Evolutionary conservation across 345 rosid genomes (phyloP).

Genomic region (Nasturtium officinale): DNA sequence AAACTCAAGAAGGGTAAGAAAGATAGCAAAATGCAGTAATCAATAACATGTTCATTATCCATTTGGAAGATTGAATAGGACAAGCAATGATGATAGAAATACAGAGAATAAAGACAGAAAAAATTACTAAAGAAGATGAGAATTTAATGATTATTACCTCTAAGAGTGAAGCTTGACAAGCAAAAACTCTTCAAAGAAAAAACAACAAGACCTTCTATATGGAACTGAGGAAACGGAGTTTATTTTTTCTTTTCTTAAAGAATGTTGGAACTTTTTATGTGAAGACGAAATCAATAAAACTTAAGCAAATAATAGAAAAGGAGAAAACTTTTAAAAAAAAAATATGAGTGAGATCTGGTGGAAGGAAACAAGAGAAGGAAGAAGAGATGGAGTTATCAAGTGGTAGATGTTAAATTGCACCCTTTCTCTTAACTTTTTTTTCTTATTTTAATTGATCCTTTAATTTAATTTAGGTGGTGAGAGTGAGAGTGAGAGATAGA

Average conservation of each 20-base stretch:
- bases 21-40: constrained; percentile 34
- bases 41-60: constrained; percentile 20
- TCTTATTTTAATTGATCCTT: background rate
- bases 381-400: constrained; percentile 77
- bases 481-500: constrained; percentile 14
- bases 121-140: constrained; percentile 9
- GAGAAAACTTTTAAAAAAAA: constrained; percentile 20
- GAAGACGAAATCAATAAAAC: constrained; percentile 13
- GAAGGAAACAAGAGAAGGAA: constrained; percentile 40
- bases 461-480: constrained; percentile 28
- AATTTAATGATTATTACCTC: constrained; percentile 43
- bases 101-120: constrained; percentile 16
- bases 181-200: constrained; percentile 37
- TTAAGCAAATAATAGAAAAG: background rate
- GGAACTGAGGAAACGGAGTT: constrained; percentile 9
- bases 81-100: constrained; percentile 19
- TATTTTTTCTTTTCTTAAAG: background rate
- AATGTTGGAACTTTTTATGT: constrained; percentile 15
- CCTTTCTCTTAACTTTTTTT: background rate
- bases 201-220: background rate
- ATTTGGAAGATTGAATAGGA: constrained; percentile 19
- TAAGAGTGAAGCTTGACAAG: constrained; percentile 16
- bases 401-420: constrained; percentile 63
- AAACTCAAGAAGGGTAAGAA: constrained; percentile 8
- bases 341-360: constrained; percentile 35